A percentile compares a stretch with the other conserved stretches of the same genome.
Conservation (phyloP, 1,284 basidiomycete genomes). For the Waitea zeae region DNA sequence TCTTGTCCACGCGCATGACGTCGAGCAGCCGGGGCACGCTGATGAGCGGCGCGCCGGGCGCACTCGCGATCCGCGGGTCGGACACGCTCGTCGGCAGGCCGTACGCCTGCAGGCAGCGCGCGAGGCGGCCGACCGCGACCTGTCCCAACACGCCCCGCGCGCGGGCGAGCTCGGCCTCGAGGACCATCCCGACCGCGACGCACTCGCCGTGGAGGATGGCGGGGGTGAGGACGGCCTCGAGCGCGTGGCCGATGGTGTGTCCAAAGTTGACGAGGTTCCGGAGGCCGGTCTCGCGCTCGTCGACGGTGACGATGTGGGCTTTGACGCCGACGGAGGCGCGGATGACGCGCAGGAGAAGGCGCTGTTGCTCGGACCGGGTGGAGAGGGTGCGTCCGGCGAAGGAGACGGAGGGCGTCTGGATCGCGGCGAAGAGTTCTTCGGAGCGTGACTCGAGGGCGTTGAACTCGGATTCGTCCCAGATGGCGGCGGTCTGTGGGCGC, state of each 20-base stretch:
- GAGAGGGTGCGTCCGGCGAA: slow-evolving; percentile 43
- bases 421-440: slow-evolving; percentile 70
- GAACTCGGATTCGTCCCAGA: slow-evolving; percentile 86
- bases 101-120: slow-evolving; percentile 72
- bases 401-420: slow-evolving; percentile 51
- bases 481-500: slow-evolving; percentile 69
- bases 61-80: slow-evolving; percentile 57
- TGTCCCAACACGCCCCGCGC: slow-evolving; percentile 74
- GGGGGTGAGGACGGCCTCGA: slow-evolving; percentile 86
- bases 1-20: slow-evolving; percentile 94
- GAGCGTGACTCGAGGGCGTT: slow-evolving; percentile 71
- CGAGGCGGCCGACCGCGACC: slow-evolving; percentile 78
- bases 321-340: slow-evolving; percentile 83
- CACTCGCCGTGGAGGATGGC: slow-evolving; percentile 89
- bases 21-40: slow-evolving; percentile 77
- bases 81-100: slow-evolving; percentile 69
- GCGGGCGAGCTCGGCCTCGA: slow-evolving; percentile 86
- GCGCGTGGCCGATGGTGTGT: slow-evolving; percentile 91
- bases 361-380: slow-evolving; percentile 61
- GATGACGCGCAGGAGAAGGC: slow-evolving; percentile 65
- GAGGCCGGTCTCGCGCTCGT: slow-evolving; percentile 88
- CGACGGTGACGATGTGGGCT: slow-evolving; percentile 87
- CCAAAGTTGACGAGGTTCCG: slow-evolving; percentile 97
- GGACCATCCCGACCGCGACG: slow-evolving; percentile 82
- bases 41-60: slow-evolving; percentile 57